Evolutionary conservation across 2,329 filamentous ascomycete genomes (phyloP).

Genomic region (Aspergillus phoenicis): DNA sequence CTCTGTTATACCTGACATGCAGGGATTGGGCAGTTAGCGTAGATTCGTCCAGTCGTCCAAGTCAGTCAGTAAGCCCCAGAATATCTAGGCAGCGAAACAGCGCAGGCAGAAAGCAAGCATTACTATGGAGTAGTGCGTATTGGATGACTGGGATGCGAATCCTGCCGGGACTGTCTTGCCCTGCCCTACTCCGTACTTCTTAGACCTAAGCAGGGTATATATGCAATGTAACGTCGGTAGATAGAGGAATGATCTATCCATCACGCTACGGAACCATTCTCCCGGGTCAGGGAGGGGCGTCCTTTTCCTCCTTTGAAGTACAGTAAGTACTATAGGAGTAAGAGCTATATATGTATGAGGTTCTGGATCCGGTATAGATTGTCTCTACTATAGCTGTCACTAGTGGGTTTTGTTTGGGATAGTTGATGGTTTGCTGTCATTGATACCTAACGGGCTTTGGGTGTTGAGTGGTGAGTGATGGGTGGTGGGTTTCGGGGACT

Average conservation of each 20-base stretch:
- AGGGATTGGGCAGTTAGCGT: no score
- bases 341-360: no score
- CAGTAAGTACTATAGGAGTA: no score
- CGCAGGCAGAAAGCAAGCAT: not conserved
- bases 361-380: not conserved
- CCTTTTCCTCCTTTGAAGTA: no score
- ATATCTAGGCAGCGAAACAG: not conserved
- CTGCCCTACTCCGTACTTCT: no score
- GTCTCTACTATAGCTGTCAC: not conserved
- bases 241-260: not conserved
- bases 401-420: not conserved
- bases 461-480: no score
- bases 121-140: no score
- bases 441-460: no score
- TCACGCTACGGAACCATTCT: not conserved
- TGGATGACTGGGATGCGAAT: not conserved
- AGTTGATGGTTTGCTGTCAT: not conserved
- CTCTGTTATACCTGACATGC: not conserved
- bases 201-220: no score
- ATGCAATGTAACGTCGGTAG: no score
- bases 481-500: no score
- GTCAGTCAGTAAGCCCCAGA: not conserved
- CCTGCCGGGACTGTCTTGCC: not conserved
- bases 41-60: no score
- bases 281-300: not conserved